phyloP scores from a whole-genome alignment of 1,139 yeast genomes.

The Taphrina flavorubra region DNA sequence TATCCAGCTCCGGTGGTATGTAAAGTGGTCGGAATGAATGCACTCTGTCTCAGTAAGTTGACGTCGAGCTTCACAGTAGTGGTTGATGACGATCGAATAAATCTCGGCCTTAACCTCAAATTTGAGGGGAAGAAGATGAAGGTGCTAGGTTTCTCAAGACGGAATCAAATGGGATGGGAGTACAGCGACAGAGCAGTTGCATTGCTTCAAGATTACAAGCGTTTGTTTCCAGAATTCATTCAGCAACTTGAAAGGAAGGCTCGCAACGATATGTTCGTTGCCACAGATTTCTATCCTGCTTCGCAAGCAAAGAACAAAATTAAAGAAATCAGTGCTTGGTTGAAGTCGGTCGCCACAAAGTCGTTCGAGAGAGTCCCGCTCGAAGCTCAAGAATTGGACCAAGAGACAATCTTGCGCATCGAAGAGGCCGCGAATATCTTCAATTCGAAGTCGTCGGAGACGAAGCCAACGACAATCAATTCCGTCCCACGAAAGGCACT shows the following conservation, averaged over 20 bases:
- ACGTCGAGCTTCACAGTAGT: conserved; percentile 73
- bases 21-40: conserved; percentile 62
- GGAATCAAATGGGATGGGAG: conserved; percentile 76
- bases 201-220: conserved; percentile 66
- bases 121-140: conserved; percentile 79
- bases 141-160: conserved; percentile 84
- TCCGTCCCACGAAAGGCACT: conserved; percentile 88
- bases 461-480: conserved; percentile 64
- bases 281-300: conserved; percentile 51
- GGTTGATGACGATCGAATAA: conserved; percentile 59
- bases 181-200: conserved; percentile 76
- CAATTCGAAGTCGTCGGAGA: conserved; percentile 54
- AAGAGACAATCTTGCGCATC: conserved; percentile 67
- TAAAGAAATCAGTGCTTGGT: conserved; percentile 55
- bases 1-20: conserved; percentile 72
- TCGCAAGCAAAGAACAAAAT: conserved; percentile 26
- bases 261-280: conserved; percentile 45
- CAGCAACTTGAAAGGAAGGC: conserved; percentile 51
- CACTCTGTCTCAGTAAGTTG: conserved; percentile 73
- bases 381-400: conserved; percentile 79
- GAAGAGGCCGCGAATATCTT: conserved; percentile 67
- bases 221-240: conserved; percentile 68
- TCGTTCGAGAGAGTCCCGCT: conserved; percentile 68
- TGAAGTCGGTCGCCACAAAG: conserved; percentile 59
- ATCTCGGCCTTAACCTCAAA: conserved; percentile 84